phyloP scores from a whole-genome alignment of 495 filamentous ascomycete genomes.

The Rostrohypoxylon terebratum region DNA sequence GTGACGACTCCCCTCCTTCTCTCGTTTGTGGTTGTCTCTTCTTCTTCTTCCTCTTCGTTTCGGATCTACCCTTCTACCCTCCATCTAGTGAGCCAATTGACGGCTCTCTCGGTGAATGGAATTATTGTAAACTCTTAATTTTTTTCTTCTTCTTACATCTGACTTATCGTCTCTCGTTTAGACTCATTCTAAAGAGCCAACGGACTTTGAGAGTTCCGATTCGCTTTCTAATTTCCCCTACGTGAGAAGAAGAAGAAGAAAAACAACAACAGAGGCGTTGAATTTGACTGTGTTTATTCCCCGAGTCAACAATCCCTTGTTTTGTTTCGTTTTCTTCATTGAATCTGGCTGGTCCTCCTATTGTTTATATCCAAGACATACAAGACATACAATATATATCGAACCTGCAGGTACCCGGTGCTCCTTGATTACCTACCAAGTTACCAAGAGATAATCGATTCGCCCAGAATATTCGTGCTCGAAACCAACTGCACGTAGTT shows the following conservation, averaged over 20 bases:
- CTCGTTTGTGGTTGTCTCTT: constrained; percentile 33
- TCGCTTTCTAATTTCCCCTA: constrained; percentile 15
- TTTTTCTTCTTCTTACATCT: constrained; percentile 16
- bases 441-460: constrained; percentile 32
- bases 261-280: no score
- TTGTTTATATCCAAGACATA: constrained; percentile 39
- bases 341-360: constrained; percentile 41
- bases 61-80: constrained; percentile 16
- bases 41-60: constrained; percentile 29
- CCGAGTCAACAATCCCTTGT: constrained; percentile 30
- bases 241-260: constrained; percentile 16
- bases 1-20: background rate
- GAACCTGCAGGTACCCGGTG: constrained; percentile 29
- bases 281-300: constrained; percentile 17
- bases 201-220: constrained; percentile 41
- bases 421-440: no score
- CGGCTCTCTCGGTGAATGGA: constrained; percentile 26
- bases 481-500: constrained; percentile 31
- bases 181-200: constrained; percentile 11
- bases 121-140: constrained; percentile 28
- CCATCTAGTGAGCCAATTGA: constrained; percentile 25
- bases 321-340: constrained; percentile 16
- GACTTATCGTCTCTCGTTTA: constrained; percentile 34
- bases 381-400: constrained; percentile 35
- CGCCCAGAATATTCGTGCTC: constrained; percentile 18